A percentile compares a stretch with the other conserved stretches of the same genome.
Conservation (phyloP, 73 alveolate genomes). For the Paramecium pentaurelia region DNA sequence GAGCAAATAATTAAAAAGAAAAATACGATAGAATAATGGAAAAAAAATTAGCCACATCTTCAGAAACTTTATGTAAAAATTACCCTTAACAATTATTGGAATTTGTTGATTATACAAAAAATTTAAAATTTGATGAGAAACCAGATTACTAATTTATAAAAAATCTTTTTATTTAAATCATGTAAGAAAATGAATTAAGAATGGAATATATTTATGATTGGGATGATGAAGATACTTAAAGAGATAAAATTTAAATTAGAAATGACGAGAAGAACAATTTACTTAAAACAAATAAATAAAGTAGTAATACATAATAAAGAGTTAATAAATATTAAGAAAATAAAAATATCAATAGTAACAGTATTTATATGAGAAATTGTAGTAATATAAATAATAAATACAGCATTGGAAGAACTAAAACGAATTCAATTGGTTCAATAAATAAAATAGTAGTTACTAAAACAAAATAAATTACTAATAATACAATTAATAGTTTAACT, state of each 20-base stretch:
- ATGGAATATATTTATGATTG: conserved; percentile 63
- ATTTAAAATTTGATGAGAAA: conserved; percentile 78
- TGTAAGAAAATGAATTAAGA: conserved; percentile 67
- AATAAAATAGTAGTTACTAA: background rate
- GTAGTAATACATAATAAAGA: background rate
- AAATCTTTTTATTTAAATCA: conserved; percentile 69
- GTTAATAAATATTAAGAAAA: background rate
- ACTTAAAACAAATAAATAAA: background rate
- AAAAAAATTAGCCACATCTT: conserved; percentile 71
- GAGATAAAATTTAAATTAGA: conserved; percentile 15
- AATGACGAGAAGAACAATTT: background rate
- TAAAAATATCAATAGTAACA: background rate
- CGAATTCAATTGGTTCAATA: conserved; percentile 9
- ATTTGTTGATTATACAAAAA: conserved; percentile 74
- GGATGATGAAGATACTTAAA: conserved; percentile 53
- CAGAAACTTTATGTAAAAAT: conserved; percentile 79
- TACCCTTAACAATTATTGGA: conserved; percentile 78
- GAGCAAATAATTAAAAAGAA: conserved; percentile 82
- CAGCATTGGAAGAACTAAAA: background rate
- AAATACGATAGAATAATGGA: conserved; percentile 83
- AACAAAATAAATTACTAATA: background rate
- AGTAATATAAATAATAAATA: background rate
- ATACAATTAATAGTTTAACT: background rate
- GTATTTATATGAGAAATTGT: background rate
- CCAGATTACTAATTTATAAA: conserved; percentile 85